Evolutionary conservation across 2,329 filamentous ascomycete species (phyloP).

Genomic region (Aspergillus sp.): DNA sequence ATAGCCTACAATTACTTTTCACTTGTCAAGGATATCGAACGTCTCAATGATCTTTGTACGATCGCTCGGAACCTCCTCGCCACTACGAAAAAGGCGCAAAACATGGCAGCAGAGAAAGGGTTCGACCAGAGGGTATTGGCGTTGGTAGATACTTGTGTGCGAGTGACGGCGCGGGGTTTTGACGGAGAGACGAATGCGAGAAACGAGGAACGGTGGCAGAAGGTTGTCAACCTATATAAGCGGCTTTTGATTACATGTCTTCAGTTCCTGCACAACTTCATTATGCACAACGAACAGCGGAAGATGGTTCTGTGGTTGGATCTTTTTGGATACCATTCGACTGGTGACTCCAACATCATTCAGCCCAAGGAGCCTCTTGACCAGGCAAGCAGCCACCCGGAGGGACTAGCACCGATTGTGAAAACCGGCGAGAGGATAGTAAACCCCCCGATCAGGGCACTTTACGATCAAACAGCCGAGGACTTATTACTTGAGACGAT

Average conservation of each 20-base stretch:
- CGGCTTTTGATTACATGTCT: constrained; percentile 64
- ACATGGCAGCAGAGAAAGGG: constrained; percentile 59
- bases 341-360: constrained; percentile 46
- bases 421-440: constrained; percentile 43
- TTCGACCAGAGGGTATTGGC: constrained; percentile 63
- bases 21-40: constrained; percentile 62
- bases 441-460: constrained; percentile 41
- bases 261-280: constrained; percentile 67
- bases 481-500: constrained; percentile 45
- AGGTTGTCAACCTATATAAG: constrained; percentile 65
- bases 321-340: constrained; percentile 60
- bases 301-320: constrained; percentile 67
- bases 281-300: constrained; percentile 64
- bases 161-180: constrained; percentile 64
- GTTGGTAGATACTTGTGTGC: constrained; percentile 63
- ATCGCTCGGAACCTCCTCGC: constrained; percentile 64
- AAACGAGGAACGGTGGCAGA: constrained; percentile 66
- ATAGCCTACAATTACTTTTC: constrained; percentile 61
- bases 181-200: constrained; percentile 62
- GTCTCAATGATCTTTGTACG: constrained; percentile 61
- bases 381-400: constrained; percentile 31
- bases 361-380: constrained; percentile 45
- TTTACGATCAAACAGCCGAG: constrained; percentile 46
- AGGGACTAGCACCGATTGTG: constrained; percentile 45
- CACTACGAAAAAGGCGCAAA: constrained; percentile 61